These are phyloP conservation scores for Penicillium sp. DNA, from an alignment of 2,329 filamentous ascomycete species.

Conservation along the genomic window DNA sequence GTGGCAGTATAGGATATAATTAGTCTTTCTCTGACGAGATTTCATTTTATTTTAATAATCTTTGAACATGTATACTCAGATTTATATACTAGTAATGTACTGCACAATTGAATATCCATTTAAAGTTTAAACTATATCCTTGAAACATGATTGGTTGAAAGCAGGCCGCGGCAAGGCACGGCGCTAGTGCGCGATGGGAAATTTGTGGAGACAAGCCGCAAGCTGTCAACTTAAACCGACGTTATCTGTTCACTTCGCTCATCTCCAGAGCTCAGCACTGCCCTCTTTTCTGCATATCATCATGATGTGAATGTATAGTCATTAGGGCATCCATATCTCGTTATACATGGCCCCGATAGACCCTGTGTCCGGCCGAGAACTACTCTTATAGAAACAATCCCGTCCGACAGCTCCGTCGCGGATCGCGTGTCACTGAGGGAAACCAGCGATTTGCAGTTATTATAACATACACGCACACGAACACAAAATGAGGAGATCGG, in stretches of 20 bases:
- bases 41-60: too few species aligned
- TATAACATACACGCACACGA: neutral
- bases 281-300: neutral
- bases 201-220: neutral
- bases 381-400: neutral
- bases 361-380: neutral
- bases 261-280: neutral
- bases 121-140: neutral
- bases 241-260: slow-evolving; percentile 9
- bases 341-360: neutral
- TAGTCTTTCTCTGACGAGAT: neutral
- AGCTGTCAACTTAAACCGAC: neutral
- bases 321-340: neutral
- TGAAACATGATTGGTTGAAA: slow-evolving; percentile 1
- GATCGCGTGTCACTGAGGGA: neutral
- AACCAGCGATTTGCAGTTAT: neutral
- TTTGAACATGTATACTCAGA: too few species aligned
- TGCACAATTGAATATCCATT: too few species aligned
- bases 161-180: neutral
- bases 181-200: neutral
- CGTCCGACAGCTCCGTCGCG: neutral
- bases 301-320: neutral
- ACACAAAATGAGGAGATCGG: slow-evolving; percentile 24
- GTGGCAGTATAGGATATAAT: neutral
- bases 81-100: too few species aligned